Evolutionary conservation across 805 yeast genomes (phyloP), one percentile per base, ranked within the genome.

Genomic region (Kodamaea laetipori): DNA sequence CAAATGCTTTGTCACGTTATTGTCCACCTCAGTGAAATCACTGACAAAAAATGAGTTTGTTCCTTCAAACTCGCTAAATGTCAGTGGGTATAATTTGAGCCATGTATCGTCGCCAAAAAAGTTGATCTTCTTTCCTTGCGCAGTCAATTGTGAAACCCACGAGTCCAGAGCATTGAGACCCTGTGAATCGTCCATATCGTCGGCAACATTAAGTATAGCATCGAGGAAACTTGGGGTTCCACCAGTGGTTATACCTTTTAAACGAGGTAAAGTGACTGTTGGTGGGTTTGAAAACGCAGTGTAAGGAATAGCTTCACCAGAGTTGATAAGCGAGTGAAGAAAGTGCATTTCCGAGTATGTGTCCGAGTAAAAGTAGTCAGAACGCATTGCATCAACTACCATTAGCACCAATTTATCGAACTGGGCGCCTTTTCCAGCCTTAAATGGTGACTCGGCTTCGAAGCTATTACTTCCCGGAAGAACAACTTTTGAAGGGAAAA

Each of bases 31-130:
- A 1, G 92, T 86, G 60, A 87, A 94, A 60, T 94, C 99, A 43
- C 94, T 84, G 1, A 94, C 99, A 60, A 86, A 94, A 60, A 94
- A 94, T 40, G 97, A 89, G 35, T 86, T 82, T 0, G 98, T 92
- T 1, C 98, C 98, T 30, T 94, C 98, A 21, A 60, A 66, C 36
- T 75, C 70, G 15, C 72, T 70, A 56, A 92, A 90, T 50, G 73
- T 73, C 6, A 63, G 63, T 0, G 97, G 96, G 52, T 90, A 94
- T 38, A 94, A 71, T 57, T 89, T 90, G 49, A 90, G 64, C 99
- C 99, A 94, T 1, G 99, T 94, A 59, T 94, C 99, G 63, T 94
- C 99, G 24, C 99, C 99, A 67, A 77, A 92, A 77, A 94, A 87
- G 57, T 90, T 85, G 21, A 94, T 68, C 15, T 57, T 70, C 58